phyloP scores from a whole-genome alignment of 164 flowering plant species.

The Berberis thunbergii region DNA sequence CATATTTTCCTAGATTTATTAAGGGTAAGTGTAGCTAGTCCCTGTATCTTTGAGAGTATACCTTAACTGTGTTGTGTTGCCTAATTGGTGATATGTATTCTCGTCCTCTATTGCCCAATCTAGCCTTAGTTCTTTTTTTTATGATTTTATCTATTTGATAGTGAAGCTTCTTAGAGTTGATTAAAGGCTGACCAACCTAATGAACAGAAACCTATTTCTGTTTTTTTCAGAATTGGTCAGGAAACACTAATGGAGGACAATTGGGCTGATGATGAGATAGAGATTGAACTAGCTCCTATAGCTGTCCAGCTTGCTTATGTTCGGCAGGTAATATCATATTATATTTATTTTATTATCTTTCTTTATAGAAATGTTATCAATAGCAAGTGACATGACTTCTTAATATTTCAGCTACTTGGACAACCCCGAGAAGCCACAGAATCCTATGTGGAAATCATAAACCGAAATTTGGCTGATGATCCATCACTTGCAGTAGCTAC shows the following conservation, averaged over 20 bases:
- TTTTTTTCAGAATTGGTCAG: constrained; percentile 69
- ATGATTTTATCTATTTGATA: too few relatives aligned
- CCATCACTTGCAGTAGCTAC: constrained; percentile 80
- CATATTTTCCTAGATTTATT: too few relatives aligned
- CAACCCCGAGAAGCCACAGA: constrained; percentile 58
- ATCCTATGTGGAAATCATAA: constrained; percentile 50
- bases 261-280: constrained; percentile 83
- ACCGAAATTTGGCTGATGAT: constrained; percentile 61
- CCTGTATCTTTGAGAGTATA: too few relatives aligned
- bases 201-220: background rate
- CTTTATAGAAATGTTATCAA: background rate
- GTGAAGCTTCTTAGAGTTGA: too few relatives aligned
- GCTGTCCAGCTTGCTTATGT: constrained; percentile 91
- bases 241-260: constrained; percentile 82
- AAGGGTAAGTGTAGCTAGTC: too few relatives aligned
- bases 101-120: too few relatives aligned
- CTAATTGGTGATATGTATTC: too few relatives aligned
- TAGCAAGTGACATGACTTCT: constrained; percentile 9
- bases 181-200: too few relatives aligned
- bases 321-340: constrained; percentile 49
- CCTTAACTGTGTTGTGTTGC: too few relatives aligned
- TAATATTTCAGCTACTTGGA: constrained; percentile 55
- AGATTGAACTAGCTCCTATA: constrained; percentile 86
- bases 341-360: background rate
- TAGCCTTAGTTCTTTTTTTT: too few relatives aligned